Conservation (phyloP, 2,329 filamentous ascomycete species). For the Neoscytalidium dimidiatum region DNA sequence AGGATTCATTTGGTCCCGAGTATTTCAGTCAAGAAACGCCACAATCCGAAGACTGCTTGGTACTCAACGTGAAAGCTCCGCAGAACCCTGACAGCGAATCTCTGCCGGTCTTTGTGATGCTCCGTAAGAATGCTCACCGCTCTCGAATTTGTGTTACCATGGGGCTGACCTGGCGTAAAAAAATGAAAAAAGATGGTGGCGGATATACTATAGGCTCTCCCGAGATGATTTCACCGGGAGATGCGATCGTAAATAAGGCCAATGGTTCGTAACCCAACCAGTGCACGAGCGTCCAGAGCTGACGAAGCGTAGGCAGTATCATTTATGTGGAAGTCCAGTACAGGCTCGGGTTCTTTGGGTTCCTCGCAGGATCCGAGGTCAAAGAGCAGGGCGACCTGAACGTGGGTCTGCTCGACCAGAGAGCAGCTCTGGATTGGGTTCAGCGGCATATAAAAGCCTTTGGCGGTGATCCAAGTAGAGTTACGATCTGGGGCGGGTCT, state of each 20-base stretch:
- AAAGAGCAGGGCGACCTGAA: slow-evolving; percentile 58
- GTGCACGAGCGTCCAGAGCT: neutral
- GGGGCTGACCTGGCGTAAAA: neutral
- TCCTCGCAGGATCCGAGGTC: slow-evolving; percentile 60
- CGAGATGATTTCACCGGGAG: neutral
- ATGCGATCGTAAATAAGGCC: slow-evolving; percentile 8
- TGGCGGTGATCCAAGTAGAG: slow-evolving; percentile 58
- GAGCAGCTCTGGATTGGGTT: slow-evolving; percentile 63
- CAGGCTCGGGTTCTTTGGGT: slow-evolving; percentile 63
- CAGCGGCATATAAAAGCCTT: slow-evolving; percentile 55
- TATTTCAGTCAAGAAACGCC: neutral
- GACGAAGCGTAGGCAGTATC: slow-evolving; percentile 47
- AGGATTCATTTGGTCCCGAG: neutral
- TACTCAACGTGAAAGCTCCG: slow-evolving; percentile 43
- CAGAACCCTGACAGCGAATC: slow-evolving; percentile 29
- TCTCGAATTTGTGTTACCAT: too few relatives aligned
- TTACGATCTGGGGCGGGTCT: slow-evolving; percentile 64
- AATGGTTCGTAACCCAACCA: neutral
- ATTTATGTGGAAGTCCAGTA: slow-evolving; percentile 65
- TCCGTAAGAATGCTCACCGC: slow-evolving; percentile 23
- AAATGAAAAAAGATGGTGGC: neutral
- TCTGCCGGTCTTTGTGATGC: slow-evolving; percentile 37
- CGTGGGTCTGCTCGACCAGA: slow-evolving; percentile 65
- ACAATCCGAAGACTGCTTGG: slow-evolving; percentile 42
- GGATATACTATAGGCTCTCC: slow-evolving; percentile 7